These are phyloP conservation scores for Yarrowia bubula DNA, from an alignment of 805 yeast species.

Conservation along the genomic window DNA sequence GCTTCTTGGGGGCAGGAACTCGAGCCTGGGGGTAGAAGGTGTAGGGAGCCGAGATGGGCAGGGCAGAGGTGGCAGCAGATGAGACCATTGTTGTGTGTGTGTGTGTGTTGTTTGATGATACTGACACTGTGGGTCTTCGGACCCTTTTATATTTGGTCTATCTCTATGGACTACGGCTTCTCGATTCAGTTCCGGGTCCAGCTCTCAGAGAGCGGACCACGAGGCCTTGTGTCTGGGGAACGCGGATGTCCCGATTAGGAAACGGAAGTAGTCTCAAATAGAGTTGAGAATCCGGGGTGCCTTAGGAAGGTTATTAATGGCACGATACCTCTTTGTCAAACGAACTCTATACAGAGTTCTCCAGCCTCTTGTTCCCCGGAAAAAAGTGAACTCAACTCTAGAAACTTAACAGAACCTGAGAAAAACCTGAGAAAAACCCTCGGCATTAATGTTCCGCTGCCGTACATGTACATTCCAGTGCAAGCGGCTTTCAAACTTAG, in stretches of 20 bases:
- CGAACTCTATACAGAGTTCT: no score
- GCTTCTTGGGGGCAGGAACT: constrained; percentile 33
- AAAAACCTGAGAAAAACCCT: no score
- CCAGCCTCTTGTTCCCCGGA: constrained; percentile 22
- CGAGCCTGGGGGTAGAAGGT: constrained; percentile 31
- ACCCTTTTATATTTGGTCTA: background rate
- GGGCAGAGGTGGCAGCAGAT: constrained; percentile 22
- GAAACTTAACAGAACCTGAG: no score
- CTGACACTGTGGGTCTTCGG: background rate
- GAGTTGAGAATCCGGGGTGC: constrained; percentile 26
- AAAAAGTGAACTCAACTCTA: no score
- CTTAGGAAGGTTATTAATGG: background rate
- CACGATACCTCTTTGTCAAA: background rate
- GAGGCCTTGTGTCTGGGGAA: constrained; percentile 15
- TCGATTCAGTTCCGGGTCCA: background rate
- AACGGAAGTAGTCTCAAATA: background rate
- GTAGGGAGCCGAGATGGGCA: constrained; percentile 34
- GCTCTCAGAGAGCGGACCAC: background rate
- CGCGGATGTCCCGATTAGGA: constrained; percentile 20
- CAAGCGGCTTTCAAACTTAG: no score
- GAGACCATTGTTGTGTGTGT: constrained; percentile 14
- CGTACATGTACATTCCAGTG: no score
- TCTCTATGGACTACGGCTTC: constrained; percentile 3
- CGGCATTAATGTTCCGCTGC: no score
- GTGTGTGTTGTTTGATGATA: background rate